Conservation (phyloP, 768 basidiomycete species). For the Boletales sp. region DNA sequence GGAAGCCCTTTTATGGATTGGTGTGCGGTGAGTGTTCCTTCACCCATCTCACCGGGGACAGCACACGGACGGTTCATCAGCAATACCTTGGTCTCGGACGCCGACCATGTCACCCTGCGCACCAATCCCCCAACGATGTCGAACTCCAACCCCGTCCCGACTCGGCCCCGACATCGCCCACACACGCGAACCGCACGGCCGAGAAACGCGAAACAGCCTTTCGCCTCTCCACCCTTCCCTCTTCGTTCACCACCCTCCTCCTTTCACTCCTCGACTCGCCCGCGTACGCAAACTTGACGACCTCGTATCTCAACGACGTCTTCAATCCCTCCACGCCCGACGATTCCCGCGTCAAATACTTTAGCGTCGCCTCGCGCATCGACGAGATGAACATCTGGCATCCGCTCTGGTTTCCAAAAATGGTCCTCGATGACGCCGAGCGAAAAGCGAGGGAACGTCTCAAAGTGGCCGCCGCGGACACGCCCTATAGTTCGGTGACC, state of each 20-base stretch:
- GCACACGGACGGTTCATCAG: slow-evolving; percentile 35
- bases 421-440: slow-evolving; percentile 87
- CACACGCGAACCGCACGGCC: neutral
- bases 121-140: neutral
- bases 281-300: slow-evolving; percentile 92
- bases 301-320: slow-evolving; percentile 68
- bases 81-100: slow-evolving; percentile 92
- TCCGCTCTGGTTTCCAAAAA: slow-evolving; percentile 95
- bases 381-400: slow-evolving; percentile 74
- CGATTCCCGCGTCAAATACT: slow-evolving; percentile 83
- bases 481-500: slow-evolving; percentile 10
- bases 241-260: slow-evolving; percentile 83
- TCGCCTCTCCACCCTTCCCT: slow-evolving; percentile 62
- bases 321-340: slow-evolving; percentile 86
- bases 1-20: slow-evolving; percentile 99
- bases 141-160: neutral
- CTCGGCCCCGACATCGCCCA: neutral
- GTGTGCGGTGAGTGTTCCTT: slow-evolving; percentile 65
- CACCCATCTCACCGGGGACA: slow-evolving; percentile 2
- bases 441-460: slow-evolving; percentile 49
- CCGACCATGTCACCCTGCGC: slow-evolving; percentile 29
- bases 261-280: slow-evolving; percentile 92
- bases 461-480: slow-evolving; percentile 23
- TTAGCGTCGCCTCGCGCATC: slow-evolving; percentile 82
- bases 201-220: slow-evolving; percentile 32